Base-by-base conservation (phyloP, 805 yeast species). In the Candida odintsovae region DNA sequence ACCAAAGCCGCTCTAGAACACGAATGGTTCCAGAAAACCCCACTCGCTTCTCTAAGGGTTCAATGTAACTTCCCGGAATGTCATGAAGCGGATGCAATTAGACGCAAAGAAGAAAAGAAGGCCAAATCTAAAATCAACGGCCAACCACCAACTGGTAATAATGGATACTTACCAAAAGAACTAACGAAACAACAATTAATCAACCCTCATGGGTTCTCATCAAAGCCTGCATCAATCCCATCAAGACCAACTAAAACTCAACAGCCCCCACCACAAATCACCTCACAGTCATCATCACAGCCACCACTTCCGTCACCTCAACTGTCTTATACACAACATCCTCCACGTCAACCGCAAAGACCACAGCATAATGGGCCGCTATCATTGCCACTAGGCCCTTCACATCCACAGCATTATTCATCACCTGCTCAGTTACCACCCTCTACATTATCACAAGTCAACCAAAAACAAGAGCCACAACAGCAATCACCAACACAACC, bases 71-170 rank as follows among this genome's bases (percentile, higher is more conserved):
- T 84, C 53, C 90, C 85, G 53, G 95, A 90, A 52, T 80, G 95
- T 50, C 97, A 94, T 63, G 98, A 92, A 64, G 76, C 90, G 22
- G 97, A 89, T 64, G 78, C 78, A 41, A 78, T 79, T 51, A 71
- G 79, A 52, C 72, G 76, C 66, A 73, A 73, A 62, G 69, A 69
- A 60, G 76, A 71, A 47, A 40, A 41, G 35, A 46, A 41, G 40
- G 26, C 46, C 9, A 45, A 37, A 28, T 12, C 21, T 6, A 38
- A 23, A 13, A 33, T 4, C 36, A 33, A 33, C 8, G 11, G 36
- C 11, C 36, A 33, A 16, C 20, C 12, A 33, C n/a, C 13, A n/a
- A 33, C 36, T 33, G 36, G 36, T 18, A 33, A 33, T 33, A 33
- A 33, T 16, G 36, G 36, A n/a, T 33, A 33, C 20, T 33, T 33